Base-by-base conservation (phyloP, 352 stramenopile genomes). In the Globisporangium okanoganense region DNA sequence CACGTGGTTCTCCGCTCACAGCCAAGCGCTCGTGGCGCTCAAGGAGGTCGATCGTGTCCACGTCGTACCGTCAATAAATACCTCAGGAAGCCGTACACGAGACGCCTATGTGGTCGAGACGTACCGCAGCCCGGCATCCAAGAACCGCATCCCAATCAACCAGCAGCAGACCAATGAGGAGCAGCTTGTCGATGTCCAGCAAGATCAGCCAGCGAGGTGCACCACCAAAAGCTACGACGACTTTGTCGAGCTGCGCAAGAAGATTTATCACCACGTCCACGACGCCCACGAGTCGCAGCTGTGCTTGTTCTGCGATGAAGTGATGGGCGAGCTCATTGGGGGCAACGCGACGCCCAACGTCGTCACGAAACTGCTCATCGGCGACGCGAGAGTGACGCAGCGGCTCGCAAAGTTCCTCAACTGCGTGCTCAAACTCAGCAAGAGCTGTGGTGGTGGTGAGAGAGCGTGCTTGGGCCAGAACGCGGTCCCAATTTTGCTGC, bases 121-220 rank as follows among this genome's bases (percentile, higher is more conserved):
- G 25, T 53, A 24, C 13, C 47, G 47, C n/a, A 35, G 14, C 47
- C 38, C 38, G 5, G 16, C 25, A 14, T 53, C 47, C 47, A 53
- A 38, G 47, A 53, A 53, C 25, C 47, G 47, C 47, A 53, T 53
- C 25, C 47, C 47, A 5, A 53, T 14, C 47, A 53, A 53, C 25
- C 24, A 14, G 6, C 29, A 53, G 47, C 3, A 29, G 3, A 14
- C 14, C 2, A 24, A 20, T 8, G 24, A n/a, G n/a, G n/a, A n/a
- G n/a, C n/a, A 36, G 47, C 25, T 9, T n/a, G n/a, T n/a, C n/a
- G n/a, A n/a, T 13, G 4, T 24, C 20, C 44, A 50, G 22, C n/a
- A n/a, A n/a, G n/a, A n/a, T n/a, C 44, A 36, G 0, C 38, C 38
- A 44, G 38, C 38, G 7, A 4, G n/a, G 13, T 20, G 13, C 5